Conservation (phyloP, 441 rosid species). For the Populus hybrid region DNA sequence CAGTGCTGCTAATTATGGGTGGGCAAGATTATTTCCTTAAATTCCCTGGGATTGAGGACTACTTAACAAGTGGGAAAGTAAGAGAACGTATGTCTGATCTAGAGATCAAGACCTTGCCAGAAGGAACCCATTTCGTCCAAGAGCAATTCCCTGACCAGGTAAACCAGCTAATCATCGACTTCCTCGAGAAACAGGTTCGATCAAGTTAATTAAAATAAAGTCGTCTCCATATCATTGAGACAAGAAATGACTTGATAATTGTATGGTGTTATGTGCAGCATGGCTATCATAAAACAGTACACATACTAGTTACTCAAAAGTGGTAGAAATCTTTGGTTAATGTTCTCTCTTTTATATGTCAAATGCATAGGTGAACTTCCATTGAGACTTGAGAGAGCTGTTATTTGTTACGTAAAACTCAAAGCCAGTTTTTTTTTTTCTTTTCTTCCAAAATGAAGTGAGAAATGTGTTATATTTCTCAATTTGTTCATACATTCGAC, state of each 20-base stretch:
- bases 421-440: too few species aligned
- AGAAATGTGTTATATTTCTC: too few species aligned
- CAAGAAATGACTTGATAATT: not conserved
- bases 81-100: constrained; percentile 19
- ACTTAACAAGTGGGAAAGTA: constrained; percentile 23
- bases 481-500: too few species aligned
- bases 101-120: constrained; percentile 18
- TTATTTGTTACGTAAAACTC: too few species aligned
- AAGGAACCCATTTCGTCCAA: constrained; percentile 34
- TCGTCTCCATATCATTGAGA: not conserved
- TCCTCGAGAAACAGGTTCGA: constrained; percentile 12
- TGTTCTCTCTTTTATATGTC: too few species aligned
- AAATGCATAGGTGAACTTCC: too few species aligned
- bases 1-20: constrained; percentile 33
- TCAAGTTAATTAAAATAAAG: not conserved
- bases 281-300: too few species aligned
- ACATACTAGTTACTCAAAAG: too few species aligned
- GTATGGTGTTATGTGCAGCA: too few species aligned
- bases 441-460: too few species aligned
- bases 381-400: too few species aligned
- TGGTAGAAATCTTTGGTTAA: too few species aligned
- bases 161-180: constrained; percentile 21
- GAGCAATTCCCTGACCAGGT: constrained; percentile 35
- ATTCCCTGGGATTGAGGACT: constrained; percentile 30
- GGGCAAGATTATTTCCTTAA: constrained; percentile 36